These are phyloP conservation scores for Rhynchospora pubera DNA, from an alignment of 176 grass and related monocot species.

Conservation along the genomic window DNA sequence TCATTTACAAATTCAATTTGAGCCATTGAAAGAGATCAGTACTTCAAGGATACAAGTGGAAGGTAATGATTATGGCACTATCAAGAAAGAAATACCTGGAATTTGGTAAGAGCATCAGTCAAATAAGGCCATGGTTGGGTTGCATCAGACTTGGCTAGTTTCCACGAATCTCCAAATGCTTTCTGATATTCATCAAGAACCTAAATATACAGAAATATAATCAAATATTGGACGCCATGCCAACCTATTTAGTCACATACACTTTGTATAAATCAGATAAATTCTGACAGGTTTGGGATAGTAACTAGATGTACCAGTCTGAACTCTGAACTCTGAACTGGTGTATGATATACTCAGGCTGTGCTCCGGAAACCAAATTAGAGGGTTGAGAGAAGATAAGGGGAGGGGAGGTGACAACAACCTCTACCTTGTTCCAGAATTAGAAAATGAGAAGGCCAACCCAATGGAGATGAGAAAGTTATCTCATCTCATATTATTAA, in stretches of 20 bases:
- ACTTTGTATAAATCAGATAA: neutral
- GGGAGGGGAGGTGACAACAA: no score
- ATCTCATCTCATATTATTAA: no score
- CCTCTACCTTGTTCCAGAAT: no score
- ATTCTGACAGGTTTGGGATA: neutral
- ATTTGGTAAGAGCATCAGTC: constrained; percentile 78
- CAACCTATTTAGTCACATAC: neutral
- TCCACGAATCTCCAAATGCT: constrained; percentile 81
- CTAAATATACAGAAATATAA: constrained; percentile 37
- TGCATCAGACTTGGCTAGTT: constrained; percentile 46
- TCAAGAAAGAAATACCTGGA: constrained; percentile 45
- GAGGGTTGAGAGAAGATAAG: no score
- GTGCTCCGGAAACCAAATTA: no score
- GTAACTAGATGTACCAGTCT: neutral
- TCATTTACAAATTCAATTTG: neutral
- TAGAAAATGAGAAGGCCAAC: no score
- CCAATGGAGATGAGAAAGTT: no score
- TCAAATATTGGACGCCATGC: neutral
- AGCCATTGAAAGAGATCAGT: neutral
- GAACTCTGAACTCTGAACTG: neutral
- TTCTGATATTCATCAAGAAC: constrained; percentile 99
- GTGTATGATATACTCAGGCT: no score
- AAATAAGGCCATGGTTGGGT: constrained; percentile 80
- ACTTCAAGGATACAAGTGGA: neutral
- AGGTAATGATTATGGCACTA: neutral